phyloP scores from a whole-genome alignment of 495 filamentous ascomycete genomes.

The Neurospora pannonica region DNA sequence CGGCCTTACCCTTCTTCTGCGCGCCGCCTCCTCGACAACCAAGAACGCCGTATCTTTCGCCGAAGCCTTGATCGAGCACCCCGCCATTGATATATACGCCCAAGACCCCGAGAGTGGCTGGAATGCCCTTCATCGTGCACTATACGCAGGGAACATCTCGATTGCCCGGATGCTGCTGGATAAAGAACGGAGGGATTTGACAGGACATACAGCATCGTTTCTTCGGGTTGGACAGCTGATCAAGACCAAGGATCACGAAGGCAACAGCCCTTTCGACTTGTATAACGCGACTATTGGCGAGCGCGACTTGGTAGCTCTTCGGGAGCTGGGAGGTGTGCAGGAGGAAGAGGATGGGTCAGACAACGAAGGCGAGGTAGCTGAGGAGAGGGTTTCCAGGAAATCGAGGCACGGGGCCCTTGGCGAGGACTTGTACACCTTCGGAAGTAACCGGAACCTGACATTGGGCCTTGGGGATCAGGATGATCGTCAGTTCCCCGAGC shows the following conservation, averaged over 20 bases:
- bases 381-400: slow-evolving; percentile 7
- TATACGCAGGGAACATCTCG: slow-evolving; percentile 87
- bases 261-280: slow-evolving; percentile 87
- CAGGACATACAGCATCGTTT: slow-evolving; percentile 36
- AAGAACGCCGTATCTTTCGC: slow-evolving; percentile 62
- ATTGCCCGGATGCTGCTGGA: slow-evolving; percentile 72
- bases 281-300: slow-evolving; percentile 74
- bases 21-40: slow-evolving; percentile 66
- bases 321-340: slow-evolving; percentile 15
- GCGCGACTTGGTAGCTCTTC: slow-evolving; percentile 23
- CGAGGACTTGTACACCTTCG: slow-evolving; percentile 86
- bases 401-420: slow-evolving; percentile 27
- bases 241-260: slow-evolving; percentile 91
- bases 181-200: slow-evolving; percentile 59
- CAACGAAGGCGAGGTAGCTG: slow-evolving; percentile 19
- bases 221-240: slow-evolving; percentile 55
- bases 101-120: slow-evolving; percentile 91
- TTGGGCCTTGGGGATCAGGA: slow-evolving; percentile 89
- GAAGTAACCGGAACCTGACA: slow-evolving; percentile 89
- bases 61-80: slow-evolving; percentile 64
- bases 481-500: slow-evolving; percentile 87
- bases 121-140: slow-evolving; percentile 85
- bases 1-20: slow-evolving; percentile 77
- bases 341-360: slow-evolving; percentile 31
- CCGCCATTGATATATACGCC: slow-evolving; percentile 72